Base-by-base conservation (phyloP, 345 rosid species). In the Nephelium lappaceum region DNA sequence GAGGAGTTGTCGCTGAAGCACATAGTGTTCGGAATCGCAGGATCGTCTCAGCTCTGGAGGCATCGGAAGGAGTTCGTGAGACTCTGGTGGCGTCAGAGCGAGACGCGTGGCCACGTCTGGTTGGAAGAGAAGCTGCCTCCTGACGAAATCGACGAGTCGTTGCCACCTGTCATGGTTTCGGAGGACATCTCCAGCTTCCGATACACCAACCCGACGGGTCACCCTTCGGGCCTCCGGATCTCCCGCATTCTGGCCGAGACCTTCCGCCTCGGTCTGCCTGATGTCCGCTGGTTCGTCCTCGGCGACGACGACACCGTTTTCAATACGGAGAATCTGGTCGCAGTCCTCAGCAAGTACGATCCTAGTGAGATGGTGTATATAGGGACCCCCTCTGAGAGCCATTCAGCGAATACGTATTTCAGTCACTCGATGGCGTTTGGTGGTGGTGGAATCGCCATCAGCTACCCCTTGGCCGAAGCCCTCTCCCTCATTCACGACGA, bases 251-350 rank as follows among this genome's bases (percentile, higher is more conserved):
- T 93, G 2, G 76, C 77, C 58, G 99, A 92, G 79, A 84, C 88
- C 76, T 92, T 93, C 79, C 93, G 95, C 64, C 90, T 93, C 8
- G 78, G 89, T 36, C 80, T 89, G 57, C 89, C 92, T 15, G 78
- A 88, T 47, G 94, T 95, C 6, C 80, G 89, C 38, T 95, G 99
- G 99, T 95, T 93, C 78, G 89, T 95, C 72, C 86, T 95, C 8
- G 95, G 98, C 3, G 98, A 93, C 53, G 99, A 95, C 70, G 98
- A 95, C 73, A 95, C 99, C n/a, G 78, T 95, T 82, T 92, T 95
- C 85, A 93, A 87, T 58, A 87, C 81, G 5, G 87, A 84, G 51
- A 95, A 95, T 82, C 88, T 95, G 41, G 79, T 91, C 19, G 81
- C 86, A 0, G 93, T 95, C 3, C 85, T 95, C 25, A 84, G 87